These are phyloP conservation scores for Leucosporidium scottii DNA, from an alignment of 768 basidiomycete genomes.

Conservation along the genomic window DNA sequence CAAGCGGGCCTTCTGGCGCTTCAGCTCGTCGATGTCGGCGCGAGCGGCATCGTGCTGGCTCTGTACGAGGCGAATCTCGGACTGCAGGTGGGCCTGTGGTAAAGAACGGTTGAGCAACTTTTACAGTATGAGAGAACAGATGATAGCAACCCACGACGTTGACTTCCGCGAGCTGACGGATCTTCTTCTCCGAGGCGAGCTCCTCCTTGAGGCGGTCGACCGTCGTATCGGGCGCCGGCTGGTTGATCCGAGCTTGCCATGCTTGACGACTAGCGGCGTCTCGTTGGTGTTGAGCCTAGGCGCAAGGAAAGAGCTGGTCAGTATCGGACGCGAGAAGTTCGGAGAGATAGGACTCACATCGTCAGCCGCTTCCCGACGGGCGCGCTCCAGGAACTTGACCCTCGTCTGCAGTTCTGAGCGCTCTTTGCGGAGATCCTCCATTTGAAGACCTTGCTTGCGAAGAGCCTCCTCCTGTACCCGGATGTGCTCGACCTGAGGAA, in stretches of 20 bases:
- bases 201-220: constrained; percentile 6
- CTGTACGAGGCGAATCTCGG: constrained; percentile 24
- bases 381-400: constrained; percentile 25
- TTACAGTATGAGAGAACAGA: too few species aligned
- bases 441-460: constrained; percentile 25
- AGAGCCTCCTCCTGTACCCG: constrained; percentile 59
- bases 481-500: constrained; percentile 56
- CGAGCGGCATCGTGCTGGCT: constrained; percentile 1
- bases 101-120: not conserved
- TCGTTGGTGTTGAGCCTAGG: constrained; percentile 26
- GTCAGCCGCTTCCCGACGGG: constrained; percentile 22
- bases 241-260: not conserved
- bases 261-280: constrained; percentile 23
- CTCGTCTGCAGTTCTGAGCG: constrained; percentile 25
- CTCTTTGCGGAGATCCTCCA: constrained; percentile 26
- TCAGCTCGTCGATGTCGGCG: constrained; percentile 15
- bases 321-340: not conserved
- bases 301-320: not conserved
- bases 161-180: constrained; percentile 36
- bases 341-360: constrained; percentile 11
- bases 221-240: constrained; percentile 7
- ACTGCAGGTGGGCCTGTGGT: constrained; percentile 19
- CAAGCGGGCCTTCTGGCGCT: not conserved
- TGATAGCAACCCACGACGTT: constrained; percentile 31
- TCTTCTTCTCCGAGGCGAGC: constrained; percentile 32